A percentile compares a stretch with the other conserved stretches of the same genome.
Evolutionary conservation across 345 rosid species (phyloP).

Genomic region (Citrus unshiu): DNA sequence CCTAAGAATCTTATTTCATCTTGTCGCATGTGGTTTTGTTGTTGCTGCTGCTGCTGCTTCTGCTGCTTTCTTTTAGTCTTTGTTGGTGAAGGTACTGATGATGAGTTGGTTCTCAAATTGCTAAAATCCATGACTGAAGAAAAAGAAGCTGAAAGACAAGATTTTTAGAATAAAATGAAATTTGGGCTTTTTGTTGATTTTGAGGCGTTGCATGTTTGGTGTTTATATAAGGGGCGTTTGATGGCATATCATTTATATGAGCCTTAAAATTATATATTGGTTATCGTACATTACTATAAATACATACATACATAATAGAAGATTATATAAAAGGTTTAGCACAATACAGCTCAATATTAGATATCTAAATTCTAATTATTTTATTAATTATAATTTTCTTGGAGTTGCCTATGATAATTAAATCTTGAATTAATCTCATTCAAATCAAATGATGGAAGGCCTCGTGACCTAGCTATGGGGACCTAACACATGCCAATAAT

Average conservation of each 20-base stretch:
- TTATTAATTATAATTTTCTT: not conserved
- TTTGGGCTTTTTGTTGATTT: not conserved
- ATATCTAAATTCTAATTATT: too few relatives aligned
- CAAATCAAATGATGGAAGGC: constrained; percentile 11
- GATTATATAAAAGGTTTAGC: too few relatives aligned
- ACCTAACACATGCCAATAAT: constrained; percentile 21
- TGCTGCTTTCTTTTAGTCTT: constrained; percentile 57
- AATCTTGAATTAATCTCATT: not conserved
- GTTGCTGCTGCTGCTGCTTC: constrained; percentile 27
- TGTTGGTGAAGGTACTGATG: constrained; percentile 38
- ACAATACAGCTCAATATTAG: too few relatives aligned
- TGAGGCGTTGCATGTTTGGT: constrained; percentile 16
- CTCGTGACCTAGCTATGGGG: not conserved
- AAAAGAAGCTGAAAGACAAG: not conserved
- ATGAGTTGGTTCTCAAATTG: constrained; percentile 16
- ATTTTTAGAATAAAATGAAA: constrained; percentile 8
- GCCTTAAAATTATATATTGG: too few relatives aligned
- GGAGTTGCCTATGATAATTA: not conserved
- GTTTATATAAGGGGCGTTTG: constrained; percentile 28
- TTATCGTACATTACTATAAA: too few relatives aligned
- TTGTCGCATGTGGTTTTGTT: constrained; percentile 1
- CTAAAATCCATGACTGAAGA: constrained; percentile 32
- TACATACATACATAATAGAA: too few relatives aligned
- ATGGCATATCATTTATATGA: too few relatives aligned
- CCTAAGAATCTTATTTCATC: constrained; percentile 64